A percentile compares a stretch with the other conserved stretches of the same genome.
Conservation (phyloP, 2,329 filamentous ascomycete species). For the Aspergillus versicolor region DNA sequence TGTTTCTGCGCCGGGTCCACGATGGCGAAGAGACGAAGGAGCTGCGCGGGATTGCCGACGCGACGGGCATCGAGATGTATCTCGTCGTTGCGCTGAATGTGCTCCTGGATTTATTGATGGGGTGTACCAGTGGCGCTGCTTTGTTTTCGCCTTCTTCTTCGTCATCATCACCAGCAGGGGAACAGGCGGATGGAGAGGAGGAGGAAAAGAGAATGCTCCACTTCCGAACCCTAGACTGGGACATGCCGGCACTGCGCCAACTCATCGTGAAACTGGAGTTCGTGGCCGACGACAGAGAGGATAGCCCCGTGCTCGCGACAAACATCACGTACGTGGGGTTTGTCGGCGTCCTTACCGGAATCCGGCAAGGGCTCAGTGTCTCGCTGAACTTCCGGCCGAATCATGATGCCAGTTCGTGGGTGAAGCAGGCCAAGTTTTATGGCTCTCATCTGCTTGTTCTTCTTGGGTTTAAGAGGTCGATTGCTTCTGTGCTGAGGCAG, state of each 20-base stretch:
- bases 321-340: slow-evolving; percentile 52
- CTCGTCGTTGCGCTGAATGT: slow-evolving; percentile 63
- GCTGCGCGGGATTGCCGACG: slow-evolving; percentile 56
- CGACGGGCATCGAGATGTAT: slow-evolving; percentile 55
- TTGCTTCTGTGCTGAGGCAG: slow-evolving; percentile 52
- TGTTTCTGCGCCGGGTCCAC: slow-evolving; percentile 52
- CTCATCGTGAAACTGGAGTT: slow-evolving; percentile 55
- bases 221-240: slow-evolving; percentile 54
- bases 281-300: slow-evolving; percentile 23
- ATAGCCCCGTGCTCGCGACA: slow-evolving; percentile 42
- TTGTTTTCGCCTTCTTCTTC: slow-evolving; percentile 9
- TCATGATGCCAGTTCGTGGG: slow-evolving; percentile 40
- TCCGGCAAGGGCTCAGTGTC: slow-evolving; percentile 47
- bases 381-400: slow-evolving; percentile 54
- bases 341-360: slow-evolving; percentile 51
- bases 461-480: slow-evolving; percentile 53
- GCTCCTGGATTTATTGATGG: slow-evolving; percentile 62
- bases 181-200: slow-evolving; percentile 4
- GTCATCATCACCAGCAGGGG: not conserved
- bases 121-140: slow-evolving; percentile 61
- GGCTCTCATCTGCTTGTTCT: slow-evolving; percentile 54
- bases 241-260: slow-evolving; percentile 51
- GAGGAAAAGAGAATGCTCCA: slow-evolving; percentile 31
- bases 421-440: slow-evolving; percentile 43
- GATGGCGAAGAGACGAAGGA: slow-evolving; percentile 60